Percentiles rank a stretch among this genome's conserved stretches.
These are phyloP conservation scores for Barnettozyma californica DNA, from an alignment of 805 yeast species.

Conservation along the genomic window DNA sequence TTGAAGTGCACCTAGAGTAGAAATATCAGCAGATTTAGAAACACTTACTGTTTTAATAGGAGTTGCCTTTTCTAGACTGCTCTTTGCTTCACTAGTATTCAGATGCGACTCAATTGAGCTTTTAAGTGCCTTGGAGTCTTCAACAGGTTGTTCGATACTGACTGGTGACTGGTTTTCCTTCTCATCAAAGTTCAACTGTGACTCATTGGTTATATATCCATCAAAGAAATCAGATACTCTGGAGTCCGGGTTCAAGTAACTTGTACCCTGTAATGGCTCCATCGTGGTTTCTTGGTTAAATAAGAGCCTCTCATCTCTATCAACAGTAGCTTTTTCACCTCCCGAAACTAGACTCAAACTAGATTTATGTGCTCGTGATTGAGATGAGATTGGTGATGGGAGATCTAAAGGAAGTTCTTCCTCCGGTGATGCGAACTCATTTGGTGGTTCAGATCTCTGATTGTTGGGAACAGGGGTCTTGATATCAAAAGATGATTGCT, in stretches of 20 bases:
- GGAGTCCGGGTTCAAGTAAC: conserved; percentile 10
- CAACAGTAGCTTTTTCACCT: background rate
- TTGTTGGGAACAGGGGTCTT: conserved; percentile 2
- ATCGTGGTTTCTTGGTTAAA: background rate
- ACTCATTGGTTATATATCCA: conserved; percentile 18
- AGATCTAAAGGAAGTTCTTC: conserved; percentile 24
- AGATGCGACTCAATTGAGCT: background rate
- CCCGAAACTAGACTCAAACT: background rate
- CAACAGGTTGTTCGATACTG: background rate
- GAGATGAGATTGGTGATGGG: conserved; percentile 22
- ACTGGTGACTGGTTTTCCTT: background rate
- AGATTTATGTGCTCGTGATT: background rate
- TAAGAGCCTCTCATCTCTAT: background rate
- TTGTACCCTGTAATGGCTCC: background rate
- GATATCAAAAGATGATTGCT: background rate
- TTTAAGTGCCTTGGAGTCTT: background rate
- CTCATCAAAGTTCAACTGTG: conserved; percentile 3
- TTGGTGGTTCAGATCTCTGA: background rate
- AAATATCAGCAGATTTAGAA: background rate
- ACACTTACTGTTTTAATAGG: background rate
- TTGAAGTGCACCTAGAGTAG: background rate
- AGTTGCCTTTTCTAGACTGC: too few relatives aligned
- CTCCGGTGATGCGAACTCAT: conserved; percentile 13
- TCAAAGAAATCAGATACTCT: conserved; percentile 27
- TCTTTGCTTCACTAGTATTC: background rate